Evolutionary conservation across 345 rosid species (phyloP).

Genomic region (Erysimum cheiranthoides): DNA sequence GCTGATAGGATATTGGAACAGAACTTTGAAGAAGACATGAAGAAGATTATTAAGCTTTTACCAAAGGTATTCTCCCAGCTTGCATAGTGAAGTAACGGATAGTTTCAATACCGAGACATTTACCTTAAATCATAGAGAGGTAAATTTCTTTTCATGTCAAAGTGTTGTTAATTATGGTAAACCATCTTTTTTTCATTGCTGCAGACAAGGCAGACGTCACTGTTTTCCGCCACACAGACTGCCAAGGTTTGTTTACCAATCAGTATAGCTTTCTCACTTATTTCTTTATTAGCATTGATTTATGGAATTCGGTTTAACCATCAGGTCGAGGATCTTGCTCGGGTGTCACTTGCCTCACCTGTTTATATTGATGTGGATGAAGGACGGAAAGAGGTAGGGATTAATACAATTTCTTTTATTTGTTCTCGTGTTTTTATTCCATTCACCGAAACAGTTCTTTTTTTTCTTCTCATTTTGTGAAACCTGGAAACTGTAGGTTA

Average conservation of each 20-base stretch:
- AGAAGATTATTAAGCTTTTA: constrained; percentile 79
- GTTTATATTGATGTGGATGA: constrained; percentile 90
- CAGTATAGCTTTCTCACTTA: background rate
- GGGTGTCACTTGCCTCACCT: constrained; percentile 79
- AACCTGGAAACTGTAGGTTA: constrained; percentile 62
- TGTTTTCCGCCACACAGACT: constrained; percentile 98
- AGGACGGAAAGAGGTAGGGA: constrained; percentile 75
- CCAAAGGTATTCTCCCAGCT: constrained; percentile 67
- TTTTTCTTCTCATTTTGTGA: constrained; percentile 15
- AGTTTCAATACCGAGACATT: background rate
- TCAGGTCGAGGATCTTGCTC: constrained; percentile 97
- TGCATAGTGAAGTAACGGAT: background rate
- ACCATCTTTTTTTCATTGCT: constrained; percentile 31
- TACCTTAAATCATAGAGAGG: background rate
- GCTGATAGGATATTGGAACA: constrained; percentile 98
- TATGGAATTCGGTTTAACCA: background rate
- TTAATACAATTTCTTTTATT: background rate
- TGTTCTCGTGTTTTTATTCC: background rate
- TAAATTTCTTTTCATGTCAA: background rate
- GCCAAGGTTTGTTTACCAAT: constrained; percentile 65
- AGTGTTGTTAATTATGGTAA: background rate
- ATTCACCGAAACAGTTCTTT: background rate
- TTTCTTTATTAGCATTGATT: background rate
- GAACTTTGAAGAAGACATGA: constrained; percentile 98
- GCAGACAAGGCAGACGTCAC: constrained; percentile 91